phyloP scores from a whole-genome alignment of 148 eudicot species.

The Silene uniflora region DNA sequence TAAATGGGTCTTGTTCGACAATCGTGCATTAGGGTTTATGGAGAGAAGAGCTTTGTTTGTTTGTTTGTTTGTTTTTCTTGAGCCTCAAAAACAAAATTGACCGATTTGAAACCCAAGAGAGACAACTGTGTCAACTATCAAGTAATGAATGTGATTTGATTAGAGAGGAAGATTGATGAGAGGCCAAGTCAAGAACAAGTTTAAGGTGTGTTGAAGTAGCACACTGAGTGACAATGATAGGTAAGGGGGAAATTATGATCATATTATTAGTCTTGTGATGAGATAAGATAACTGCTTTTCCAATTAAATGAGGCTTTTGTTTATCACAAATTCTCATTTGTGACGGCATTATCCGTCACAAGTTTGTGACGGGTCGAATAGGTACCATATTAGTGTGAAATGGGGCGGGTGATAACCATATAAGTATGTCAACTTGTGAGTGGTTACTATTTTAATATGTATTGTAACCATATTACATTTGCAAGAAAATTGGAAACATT shows the following conservation, averaged over 20 bases:
- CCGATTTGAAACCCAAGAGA: slow-evolving; percentile 18
- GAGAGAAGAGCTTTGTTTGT: slow-evolving; percentile 11
- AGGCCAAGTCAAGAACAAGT: slow-evolving; percentile 7
- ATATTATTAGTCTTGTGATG: not conserved
- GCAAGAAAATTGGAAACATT: too few species aligned
- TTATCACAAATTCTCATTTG: too few species aligned
- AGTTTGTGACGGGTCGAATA: too few species aligned
- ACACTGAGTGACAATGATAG: slow-evolving; percentile 4
- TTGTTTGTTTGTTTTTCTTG: slow-evolving; percentile 5
- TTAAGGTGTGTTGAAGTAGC: slow-evolving; percentile 5
- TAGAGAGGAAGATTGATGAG: not conserved
- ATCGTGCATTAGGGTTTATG: slow-evolving; percentile 17
- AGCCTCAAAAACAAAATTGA: slow-evolving; percentile 10
- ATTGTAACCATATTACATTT: too few species aligned
- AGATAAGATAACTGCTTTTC: not conserved
- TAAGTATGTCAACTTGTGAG: too few species aligned
- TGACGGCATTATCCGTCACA: too few species aligned
- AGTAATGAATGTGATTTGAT: not conserved
- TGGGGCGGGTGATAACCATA: too few species aligned
- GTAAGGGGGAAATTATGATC: not conserved
- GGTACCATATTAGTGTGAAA: too few species aligned
- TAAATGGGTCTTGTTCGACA: not conserved
- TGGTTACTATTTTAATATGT: too few species aligned
- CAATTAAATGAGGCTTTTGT: too few species aligned
- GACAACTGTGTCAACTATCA: not conserved